phyloP scores from a whole-genome alignment of 2,329 filamentous ascomycete species.

The Dothiorella sarmentorum region DNA sequence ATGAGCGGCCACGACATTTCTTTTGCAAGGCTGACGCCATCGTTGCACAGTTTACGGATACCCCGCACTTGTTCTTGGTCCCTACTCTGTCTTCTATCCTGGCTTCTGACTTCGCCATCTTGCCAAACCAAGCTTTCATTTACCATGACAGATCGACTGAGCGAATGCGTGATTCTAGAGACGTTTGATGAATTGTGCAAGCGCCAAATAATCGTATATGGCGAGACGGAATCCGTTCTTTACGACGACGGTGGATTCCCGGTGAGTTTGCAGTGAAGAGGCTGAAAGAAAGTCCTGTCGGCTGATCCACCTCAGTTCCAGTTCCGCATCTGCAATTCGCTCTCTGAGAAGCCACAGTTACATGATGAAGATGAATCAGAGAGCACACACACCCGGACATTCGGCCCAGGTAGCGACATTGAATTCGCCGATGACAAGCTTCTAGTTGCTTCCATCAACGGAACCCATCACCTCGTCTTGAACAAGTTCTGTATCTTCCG shows the following conservation, averaged over 20 bases:
- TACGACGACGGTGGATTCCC: background rate
- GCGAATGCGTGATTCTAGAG: background rate
- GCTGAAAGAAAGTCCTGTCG: background rate
- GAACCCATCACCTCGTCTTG: conserved; percentile 45
- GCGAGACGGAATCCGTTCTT: background rate
- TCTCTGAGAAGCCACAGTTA: conserved; percentile 31
- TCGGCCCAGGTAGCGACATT: conserved; percentile 39
- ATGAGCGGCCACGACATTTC: no score
- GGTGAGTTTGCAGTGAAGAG: background rate
- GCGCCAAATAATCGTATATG: background rate
- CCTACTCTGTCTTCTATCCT: no score
- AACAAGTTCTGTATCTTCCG: conserved; percentile 51
- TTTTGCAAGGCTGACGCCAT: no score
- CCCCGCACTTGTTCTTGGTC: no score
- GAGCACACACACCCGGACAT: conserved; percentile 25
- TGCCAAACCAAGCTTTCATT: no score
- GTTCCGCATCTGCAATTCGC: conserved; percentile 31
- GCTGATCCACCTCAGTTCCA: conserved; percentile 25
- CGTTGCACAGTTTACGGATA: no score
- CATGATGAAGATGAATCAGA: conserved; percentile 26
- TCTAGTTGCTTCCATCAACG: conserved; percentile 39
- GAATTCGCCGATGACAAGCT: conserved; percentile 44
- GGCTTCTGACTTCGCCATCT: no score
- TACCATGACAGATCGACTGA: background rate
- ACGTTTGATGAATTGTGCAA: background rate